Conservation (phyloP, 2,329 filamentous ascomycete genomes). For the Dothideomycetes sp. region DNA sequence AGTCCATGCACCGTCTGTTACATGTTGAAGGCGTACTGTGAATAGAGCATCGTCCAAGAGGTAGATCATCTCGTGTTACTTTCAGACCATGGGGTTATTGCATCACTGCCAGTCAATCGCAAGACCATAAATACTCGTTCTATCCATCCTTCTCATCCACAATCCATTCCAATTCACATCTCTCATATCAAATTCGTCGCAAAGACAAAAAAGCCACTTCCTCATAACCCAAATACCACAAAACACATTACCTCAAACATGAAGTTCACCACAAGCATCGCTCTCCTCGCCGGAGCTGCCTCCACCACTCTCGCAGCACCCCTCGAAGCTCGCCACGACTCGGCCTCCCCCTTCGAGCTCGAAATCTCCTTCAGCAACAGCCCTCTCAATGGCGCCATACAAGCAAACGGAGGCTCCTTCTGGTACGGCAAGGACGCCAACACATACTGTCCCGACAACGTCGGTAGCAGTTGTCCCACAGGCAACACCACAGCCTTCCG, state of each 20-base stretch:
- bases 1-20: too few species aligned
- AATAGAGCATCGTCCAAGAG: too few species aligned
- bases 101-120: too few species aligned
- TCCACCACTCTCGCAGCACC: slow-evolving; percentile 6
- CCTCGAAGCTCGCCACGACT: slow-evolving; percentile 8
- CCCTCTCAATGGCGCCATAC: slow-evolving; percentile 15
- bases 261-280: slow-evolving; percentile 2
- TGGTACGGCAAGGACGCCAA: slow-evolving; percentile 23
- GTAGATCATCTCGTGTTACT: too few species aligned
- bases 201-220: too few species aligned
- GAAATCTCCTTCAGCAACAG: slow-evolving; percentile 13
- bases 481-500: slow-evolving; percentile 16
- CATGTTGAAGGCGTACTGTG: too few species aligned
- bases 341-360: slow-evolving; percentile 6
- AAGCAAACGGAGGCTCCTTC: slow-evolving; percentile 21
- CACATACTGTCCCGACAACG: slow-evolving; percentile 24
- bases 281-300: slow-evolving; percentile 1
- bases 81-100: too few species aligned
- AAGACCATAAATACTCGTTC: too few species aligned
- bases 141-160: too few species aligned
- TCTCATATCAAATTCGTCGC: too few species aligned
- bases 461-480: slow-evolving; percentile 19
- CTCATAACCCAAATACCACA: too few species aligned
- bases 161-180: too few species aligned
- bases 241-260: neutral